Base-by-base conservation (phyloP, 495 filamentous ascomycete species). In the Darksidea phi region DNA sequence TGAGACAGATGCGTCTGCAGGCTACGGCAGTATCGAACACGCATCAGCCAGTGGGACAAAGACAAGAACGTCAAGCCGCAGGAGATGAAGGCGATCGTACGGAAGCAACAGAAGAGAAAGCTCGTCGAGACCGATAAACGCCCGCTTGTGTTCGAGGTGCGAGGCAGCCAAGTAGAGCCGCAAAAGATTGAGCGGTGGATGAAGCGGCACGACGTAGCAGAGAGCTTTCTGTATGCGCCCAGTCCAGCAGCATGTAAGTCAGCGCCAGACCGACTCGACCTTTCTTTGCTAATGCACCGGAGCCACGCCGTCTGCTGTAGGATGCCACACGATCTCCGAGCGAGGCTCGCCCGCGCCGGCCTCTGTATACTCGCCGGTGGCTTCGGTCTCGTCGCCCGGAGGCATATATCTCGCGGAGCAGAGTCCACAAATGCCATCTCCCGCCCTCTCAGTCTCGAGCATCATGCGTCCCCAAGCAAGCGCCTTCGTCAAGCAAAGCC, bases 31-130 rank as follows among this genome's bases (percentile, higher is more conserved):
- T 73, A 70, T 48, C 69, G 71, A 54, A 66, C 45, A 38, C 67
- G 58, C 12, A 68, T 73, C 23, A 66, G 47, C 41, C 54, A 61
- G 32, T 73, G 67, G 71, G 62, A 59, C 1, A 36, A 60, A n/a
- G 69, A 71, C 45, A 73, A 70, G 57, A 73, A 73, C 17, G 58
- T 66, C 28, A 71, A 73, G 57, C 56, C 63, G 28, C 0, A 52
- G 2, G 71, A 73, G 54, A 73, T 73, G 69, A 61, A 59, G 62
- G 67, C 69, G 12, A 65, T 73, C 38, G 64, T 71, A 15, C 57
- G 67, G 36, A 71, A 71, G 52, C 52, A 51, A 52, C 58, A 70
- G 37, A 38, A 36, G 59, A 63, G 64, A 25, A 67, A 59, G 38
- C 53, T 67, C 28, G 25, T 59, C 12, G 59, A 67, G 37, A 12